Conservation (phyloP, 140 eudicot genomes). For the Bidens hawaiensis region DNA sequence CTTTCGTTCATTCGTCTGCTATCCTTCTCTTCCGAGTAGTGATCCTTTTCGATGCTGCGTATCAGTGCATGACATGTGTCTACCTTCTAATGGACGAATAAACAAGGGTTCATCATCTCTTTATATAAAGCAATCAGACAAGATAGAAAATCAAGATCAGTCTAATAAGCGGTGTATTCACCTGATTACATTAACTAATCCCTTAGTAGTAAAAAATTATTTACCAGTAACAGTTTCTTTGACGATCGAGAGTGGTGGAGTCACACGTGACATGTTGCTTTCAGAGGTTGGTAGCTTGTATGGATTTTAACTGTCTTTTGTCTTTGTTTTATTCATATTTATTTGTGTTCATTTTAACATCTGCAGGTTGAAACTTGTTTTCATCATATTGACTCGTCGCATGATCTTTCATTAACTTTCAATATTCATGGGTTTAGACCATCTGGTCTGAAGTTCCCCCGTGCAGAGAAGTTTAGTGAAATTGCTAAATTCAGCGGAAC, state of each 20-base stretch:
- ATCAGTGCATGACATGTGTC: slow-evolving; percentile 63
- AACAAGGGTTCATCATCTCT: slow-evolving; percentile 40
- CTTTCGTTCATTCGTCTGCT: slow-evolving; percentile 84
- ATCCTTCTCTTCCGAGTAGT: slow-evolving; percentile 96
- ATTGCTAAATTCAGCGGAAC: slow-evolving; percentile 83
- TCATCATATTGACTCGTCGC: slow-evolving; percentile 86
- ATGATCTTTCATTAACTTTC: slow-evolving; percentile 68
- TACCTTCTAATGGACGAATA: slow-evolving; percentile 47
- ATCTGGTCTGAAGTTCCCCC: slow-evolving; percentile 73
- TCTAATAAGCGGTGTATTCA: slow-evolving; percentile 57
- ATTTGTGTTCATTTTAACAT: slow-evolving; percentile 5
- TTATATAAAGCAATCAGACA: slow-evolving; percentile 33
- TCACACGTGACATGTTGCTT: slow-evolving; percentile 49
- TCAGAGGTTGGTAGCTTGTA: slow-evolving; percentile 58
- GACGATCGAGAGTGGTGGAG: slow-evolving; percentile 88
- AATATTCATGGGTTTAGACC: slow-evolving; percentile 60
- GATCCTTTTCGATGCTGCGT: slow-evolving; percentile 96
- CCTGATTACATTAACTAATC: slow-evolving; percentile 62
- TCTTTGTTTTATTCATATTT: background rate
- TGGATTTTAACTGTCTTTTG: background rate
- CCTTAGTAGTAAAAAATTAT: slow-evolving; percentile 68
- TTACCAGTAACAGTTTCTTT: slow-evolving; percentile 67
- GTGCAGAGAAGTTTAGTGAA: slow-evolving; percentile 72
- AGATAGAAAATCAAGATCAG: slow-evolving; percentile 27
- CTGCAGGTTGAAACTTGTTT: slow-evolving; percentile 89